phyloP scores from a whole-genome alignment of 1,139 yeast species.

The Nakaseomyces delphensis region DNA sequence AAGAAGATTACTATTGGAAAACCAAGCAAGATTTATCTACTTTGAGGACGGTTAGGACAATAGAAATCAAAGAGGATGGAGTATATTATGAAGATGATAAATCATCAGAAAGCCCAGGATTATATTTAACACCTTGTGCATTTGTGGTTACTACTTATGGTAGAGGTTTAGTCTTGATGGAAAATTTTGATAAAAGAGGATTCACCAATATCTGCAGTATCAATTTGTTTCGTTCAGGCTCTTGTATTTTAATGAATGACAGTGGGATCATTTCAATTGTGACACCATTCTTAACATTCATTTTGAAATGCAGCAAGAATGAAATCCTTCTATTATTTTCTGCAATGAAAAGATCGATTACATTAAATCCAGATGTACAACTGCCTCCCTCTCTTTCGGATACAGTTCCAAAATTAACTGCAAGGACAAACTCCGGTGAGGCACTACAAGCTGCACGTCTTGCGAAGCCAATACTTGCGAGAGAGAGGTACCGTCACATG shows the following conservation, averaged over 20 bases:
- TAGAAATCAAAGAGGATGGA: not conserved
- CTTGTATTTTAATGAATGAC: conserved; percentile 1
- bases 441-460: conserved; percentile 20
- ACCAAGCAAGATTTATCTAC: not conserved
- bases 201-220: not conserved
- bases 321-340: conserved; percentile 1
- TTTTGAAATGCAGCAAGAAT: conserved; percentile 5
- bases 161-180: conserved; percentile 2
- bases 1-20: conserved; percentile 4
- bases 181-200: not conserved
- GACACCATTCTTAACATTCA: conserved; percentile 1
- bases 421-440: conserved; percentile 7
- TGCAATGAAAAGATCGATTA: conserved; percentile 4
- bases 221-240: not conserved
- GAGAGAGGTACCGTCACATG: conserved; percentile 6
- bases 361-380: conserved; percentile 10
- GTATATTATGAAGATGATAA: not conserved
- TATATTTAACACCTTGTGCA: conserved; percentile 2
- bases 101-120: not conserved
- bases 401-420: conserved; percentile 7
- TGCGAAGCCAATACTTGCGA: conserved; percentile 14
- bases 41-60: not conserved
- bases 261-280: conserved; percentile 2
- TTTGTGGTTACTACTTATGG: conserved; percentile 4
- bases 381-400: conserved; percentile 11